Evolutionary conservation across 2,329 filamentous ascomycete genomes (phyloP).

Genomic region (Cercospora sp.): DNA sequence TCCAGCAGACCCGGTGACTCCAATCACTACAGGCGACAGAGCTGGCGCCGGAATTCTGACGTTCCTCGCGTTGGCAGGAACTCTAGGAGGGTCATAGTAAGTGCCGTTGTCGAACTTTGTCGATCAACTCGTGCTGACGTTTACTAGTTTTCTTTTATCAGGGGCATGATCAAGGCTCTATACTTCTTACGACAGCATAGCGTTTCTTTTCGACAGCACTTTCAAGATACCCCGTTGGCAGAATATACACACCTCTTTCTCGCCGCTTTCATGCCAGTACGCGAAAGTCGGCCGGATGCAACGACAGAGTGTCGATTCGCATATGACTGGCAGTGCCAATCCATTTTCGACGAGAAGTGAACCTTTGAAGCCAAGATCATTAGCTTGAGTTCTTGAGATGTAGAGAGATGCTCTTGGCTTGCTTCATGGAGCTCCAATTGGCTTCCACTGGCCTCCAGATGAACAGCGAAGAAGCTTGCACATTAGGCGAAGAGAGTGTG

Average conservation of each 20-base stretch:
- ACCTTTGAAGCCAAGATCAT: not conserved
- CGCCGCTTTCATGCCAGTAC: not conserved
- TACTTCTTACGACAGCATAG: not conserved
- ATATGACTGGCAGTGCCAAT: not conserved
- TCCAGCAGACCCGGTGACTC: conserved; percentile 33
- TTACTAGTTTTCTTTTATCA: not conserved
- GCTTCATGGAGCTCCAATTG: not conserved
- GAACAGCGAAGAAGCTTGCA: not conserved
- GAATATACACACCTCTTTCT: too few species aligned
- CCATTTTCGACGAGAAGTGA: not conserved
- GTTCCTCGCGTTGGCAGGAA: conserved; percentile 23
- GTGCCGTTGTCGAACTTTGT: not conserved
- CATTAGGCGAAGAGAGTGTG: not conserved
- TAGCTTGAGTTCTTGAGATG: not conserved
- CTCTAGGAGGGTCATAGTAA: conserved; percentile 21
- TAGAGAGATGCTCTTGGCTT: not conserved
- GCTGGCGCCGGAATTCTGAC: conserved; percentile 60
- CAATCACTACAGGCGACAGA: conserved; percentile 61
- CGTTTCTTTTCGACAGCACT: not conserved
- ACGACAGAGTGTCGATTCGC: not conserved
- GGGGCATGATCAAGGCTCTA: not conserved
- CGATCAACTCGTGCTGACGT: not conserved
- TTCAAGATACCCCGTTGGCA: not conserved
- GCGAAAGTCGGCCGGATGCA: not conserved
- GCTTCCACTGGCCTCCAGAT: not conserved